phyloP scores from a whole-genome alignment of 2,329 filamentous ascomycete species.

The Nothopassalora personata region DNA sequence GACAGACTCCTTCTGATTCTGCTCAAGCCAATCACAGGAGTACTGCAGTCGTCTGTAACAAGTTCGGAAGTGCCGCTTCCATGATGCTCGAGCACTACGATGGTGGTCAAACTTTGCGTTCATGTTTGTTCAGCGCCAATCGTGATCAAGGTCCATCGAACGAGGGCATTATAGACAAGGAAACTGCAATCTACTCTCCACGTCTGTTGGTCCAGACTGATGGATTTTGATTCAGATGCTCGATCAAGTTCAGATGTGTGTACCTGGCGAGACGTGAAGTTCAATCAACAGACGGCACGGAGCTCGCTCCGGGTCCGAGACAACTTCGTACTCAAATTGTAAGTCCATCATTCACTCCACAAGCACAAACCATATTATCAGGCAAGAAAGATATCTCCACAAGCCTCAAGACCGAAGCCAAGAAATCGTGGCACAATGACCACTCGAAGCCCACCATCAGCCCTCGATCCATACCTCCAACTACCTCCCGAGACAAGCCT shows the following conservation, averaged over 20 bases:
- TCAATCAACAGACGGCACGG: neutral
- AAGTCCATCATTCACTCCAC: neutral
- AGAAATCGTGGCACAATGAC: constrained; percentile 5
- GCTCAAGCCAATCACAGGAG: too few species aligned
- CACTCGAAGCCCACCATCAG: constrained; percentile 45
- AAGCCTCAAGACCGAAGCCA: neutral
- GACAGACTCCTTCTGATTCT: too few species aligned
- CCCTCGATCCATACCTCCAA: constrained; percentile 59
- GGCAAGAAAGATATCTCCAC: neutral
- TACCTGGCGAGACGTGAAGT: too few species aligned
- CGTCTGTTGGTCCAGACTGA: neutral
- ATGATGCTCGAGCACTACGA: too few species aligned
- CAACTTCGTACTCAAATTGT: neutral
- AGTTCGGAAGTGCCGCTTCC: too few species aligned
- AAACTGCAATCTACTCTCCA: too few species aligned
- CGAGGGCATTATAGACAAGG: too few species aligned
- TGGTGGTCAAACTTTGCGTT: too few species aligned
- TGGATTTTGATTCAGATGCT: neutral
- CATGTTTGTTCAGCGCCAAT: too few species aligned
- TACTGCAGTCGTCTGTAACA: too few species aligned
- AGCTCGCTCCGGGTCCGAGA: neutral
- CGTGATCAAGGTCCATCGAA: too few species aligned
- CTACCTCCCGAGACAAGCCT: constrained; percentile 57
- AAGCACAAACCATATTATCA: neutral
- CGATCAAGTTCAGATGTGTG: too few species aligned